Percentiles rank a stretch among this genome's conserved stretches.
Evolutionary conservation across 78 protist species (phyloP).

Genomic region (Anaeramoeba ignava): DNA sequence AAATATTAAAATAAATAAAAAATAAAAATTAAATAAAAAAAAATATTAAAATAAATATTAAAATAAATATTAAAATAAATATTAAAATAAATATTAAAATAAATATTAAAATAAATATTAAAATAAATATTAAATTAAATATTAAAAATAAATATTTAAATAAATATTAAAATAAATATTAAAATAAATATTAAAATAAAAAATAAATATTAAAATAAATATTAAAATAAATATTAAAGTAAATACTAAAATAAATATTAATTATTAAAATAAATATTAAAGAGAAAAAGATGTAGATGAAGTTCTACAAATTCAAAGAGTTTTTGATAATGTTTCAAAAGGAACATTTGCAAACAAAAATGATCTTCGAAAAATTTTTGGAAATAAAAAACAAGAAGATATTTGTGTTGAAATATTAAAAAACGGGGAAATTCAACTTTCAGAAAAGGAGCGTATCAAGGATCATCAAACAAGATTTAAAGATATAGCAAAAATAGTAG

Average conservation of each 20-base stretch:
- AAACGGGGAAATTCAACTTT: background rate
- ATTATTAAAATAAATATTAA: background rate
- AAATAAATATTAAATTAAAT: background rate
- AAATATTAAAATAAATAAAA: background rate
- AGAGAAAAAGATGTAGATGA: slow-evolving; percentile 2
- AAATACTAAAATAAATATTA: background rate
- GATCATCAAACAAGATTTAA: background rate
- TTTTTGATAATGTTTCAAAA: background rate
- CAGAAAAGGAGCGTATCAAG: background rate
- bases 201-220: background rate
- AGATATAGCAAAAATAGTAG: background rate
- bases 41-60: background rate
- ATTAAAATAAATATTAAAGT: background rate
- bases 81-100: background rate
- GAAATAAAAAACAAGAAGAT: background rate
- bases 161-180: background rate
- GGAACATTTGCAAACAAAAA: slow-evolving; percentile 3
- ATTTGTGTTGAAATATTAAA: background rate
- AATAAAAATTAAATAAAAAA: background rate
- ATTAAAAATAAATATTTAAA: background rate
- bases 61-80: background rate
- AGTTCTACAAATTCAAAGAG: background rate
- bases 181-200: background rate
- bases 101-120: background rate
- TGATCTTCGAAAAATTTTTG: background rate